These are phyloP conservation scores for Penicillium coffeae DNA, from an alignment of 495 filamentous ascomycete genomes.

Conservation along the genomic window DNA sequence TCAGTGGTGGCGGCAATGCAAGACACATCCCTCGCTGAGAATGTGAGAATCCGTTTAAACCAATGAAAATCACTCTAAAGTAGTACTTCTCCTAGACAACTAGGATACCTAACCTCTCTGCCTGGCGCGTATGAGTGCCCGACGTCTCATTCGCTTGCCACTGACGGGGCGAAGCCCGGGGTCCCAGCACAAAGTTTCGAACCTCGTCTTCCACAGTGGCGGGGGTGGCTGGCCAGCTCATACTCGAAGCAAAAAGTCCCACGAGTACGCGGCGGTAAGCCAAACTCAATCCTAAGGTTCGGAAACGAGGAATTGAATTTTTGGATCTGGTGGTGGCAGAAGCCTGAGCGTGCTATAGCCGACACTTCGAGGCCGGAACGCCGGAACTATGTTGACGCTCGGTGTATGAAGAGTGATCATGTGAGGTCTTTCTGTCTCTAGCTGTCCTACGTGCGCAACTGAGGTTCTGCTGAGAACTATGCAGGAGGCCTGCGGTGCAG, in stretches of 20 bases:
- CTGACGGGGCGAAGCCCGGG: neutral
- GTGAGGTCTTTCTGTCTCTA: constrained; percentile 5
- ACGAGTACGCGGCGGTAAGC: constrained; percentile 1
- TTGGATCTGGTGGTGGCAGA: neutral
- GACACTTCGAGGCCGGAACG: constrained; percentile 13
- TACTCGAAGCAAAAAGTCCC: neutral
- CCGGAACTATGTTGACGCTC: constrained; percentile 12
- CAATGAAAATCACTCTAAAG: neutral
- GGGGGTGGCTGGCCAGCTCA: constrained; percentile 6
- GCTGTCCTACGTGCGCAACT: constrained; percentile 5
- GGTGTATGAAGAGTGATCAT: constrained; percentile 7
- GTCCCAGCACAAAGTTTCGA: neutral
- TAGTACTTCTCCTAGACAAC: constrained; percentile 16
- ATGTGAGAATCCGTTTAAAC: neutral
- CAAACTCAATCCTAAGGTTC: neutral
- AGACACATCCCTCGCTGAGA: constrained; percentile 13
- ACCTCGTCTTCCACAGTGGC: neutral
- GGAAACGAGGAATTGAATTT: neutral
- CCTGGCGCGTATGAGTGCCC: neutral
- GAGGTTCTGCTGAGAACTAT: constrained; percentile 10
- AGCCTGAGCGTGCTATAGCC: neutral
- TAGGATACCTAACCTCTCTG: constrained; percentile 7
- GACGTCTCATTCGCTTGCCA: neutral
- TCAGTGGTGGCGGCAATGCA: constrained; percentile 24
- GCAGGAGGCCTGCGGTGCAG: constrained; percentile 12